Evolutionary conservation across 2,329 filamentous ascomycete genomes (phyloP).

Genomic region (Aureobasidium sp.): DNA sequence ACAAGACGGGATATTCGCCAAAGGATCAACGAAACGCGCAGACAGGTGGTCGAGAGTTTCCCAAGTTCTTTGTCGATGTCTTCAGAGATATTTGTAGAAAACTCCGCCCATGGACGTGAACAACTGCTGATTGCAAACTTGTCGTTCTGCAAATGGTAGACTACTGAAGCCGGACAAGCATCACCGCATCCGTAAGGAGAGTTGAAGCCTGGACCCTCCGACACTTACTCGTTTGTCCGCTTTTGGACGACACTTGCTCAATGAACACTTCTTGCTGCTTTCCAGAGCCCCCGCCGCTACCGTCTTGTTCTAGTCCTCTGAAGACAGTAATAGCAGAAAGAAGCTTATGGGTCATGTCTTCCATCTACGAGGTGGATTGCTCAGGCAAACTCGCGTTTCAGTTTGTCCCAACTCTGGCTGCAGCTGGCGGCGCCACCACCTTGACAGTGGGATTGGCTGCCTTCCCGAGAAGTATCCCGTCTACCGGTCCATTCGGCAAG

Average conservation of each 20-base stretch:
- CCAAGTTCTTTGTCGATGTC: conserved; percentile 16
- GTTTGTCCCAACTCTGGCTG: not conserved
- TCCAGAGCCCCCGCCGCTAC: not conserved
- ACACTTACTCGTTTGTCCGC: not conserved
- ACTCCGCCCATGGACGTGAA: not conserved
- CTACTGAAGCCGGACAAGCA: conserved; percentile 17
- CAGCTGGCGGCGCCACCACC: conserved; percentile 13
- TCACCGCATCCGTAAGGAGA: conserved; percentile 16
- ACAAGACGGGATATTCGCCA: not conserved
- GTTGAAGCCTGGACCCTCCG: conserved; percentile 13
- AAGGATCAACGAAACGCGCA: conserved; percentile 11
- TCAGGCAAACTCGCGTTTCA: not conserved
- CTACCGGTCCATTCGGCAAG: not conserved
- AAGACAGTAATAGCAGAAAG: not conserved
- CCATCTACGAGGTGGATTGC: not conserved
- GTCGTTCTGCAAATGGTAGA: conserved; percentile 8
- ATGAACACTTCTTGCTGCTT: not conserved
- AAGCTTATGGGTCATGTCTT: not conserved
- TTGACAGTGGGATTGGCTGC: conserved; percentile 11
- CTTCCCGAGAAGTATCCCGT: not conserved
- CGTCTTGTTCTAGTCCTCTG: not conserved
- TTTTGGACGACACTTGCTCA: conserved; percentile 5
- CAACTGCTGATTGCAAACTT: conserved; percentile 16
- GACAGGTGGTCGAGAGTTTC: not conserved
- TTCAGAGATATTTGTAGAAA: conserved; percentile 16